A percentile compares a stretch with the other conserved stretches of the same genome.
These are phyloP conservation scores for Didymella pinodella DNA, from an alignment of 2,329 filamentous ascomycete species.

Conservation along the genomic window DNA sequence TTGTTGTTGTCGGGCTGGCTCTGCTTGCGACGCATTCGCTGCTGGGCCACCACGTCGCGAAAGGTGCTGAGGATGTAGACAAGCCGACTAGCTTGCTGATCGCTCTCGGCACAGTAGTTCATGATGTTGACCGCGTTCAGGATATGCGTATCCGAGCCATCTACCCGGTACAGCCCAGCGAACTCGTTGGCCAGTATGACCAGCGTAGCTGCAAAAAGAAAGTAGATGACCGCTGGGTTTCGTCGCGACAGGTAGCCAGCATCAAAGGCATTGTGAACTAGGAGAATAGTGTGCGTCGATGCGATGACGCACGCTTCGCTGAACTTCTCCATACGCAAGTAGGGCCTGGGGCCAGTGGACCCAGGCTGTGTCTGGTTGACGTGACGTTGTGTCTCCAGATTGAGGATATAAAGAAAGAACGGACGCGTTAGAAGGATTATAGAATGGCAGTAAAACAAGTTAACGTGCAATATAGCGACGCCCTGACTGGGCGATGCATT, in stretches of 20 bases:
- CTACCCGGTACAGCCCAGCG: constrained; percentile 45
- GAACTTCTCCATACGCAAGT: constrained; percentile 58
- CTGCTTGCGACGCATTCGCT: constrained; percentile 40
- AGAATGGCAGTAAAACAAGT: constrained; percentile 68
- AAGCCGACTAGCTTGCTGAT: constrained; percentile 51
- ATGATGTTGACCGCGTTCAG: constrained; percentile 51
- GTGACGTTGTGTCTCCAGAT: constrained; percentile 51
- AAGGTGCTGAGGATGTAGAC: constrained; percentile 51
- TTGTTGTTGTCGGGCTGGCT: constrained; percentile 32
- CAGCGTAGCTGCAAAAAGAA: constrained; percentile 53
- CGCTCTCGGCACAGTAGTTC: constrained; percentile 52
- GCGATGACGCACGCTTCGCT: constrained; percentile 55
- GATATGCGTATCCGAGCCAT: constrained; percentile 49
- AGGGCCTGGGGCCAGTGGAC: constrained; percentile 37
- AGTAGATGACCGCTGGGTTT: constrained; percentile 53
- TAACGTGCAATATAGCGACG: constrained; percentile 68
- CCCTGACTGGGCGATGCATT: constrained; percentile 58
- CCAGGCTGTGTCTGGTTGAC: constrained; percentile 36
- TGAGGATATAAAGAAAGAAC: constrained; percentile 68
- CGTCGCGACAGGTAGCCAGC: constrained; percentile 52
- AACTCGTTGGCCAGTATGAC: constrained; percentile 54
- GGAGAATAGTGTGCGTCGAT: constrained; percentile 52
- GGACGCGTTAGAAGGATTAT: constrained; percentile 70
- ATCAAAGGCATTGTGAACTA: constrained; percentile 53
- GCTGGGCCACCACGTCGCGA: constrained; percentile 48